Base-by-base conservation (phyloP, 2,329 filamentous ascomycete species). In the Colletotrichum zoysiae region DNA sequence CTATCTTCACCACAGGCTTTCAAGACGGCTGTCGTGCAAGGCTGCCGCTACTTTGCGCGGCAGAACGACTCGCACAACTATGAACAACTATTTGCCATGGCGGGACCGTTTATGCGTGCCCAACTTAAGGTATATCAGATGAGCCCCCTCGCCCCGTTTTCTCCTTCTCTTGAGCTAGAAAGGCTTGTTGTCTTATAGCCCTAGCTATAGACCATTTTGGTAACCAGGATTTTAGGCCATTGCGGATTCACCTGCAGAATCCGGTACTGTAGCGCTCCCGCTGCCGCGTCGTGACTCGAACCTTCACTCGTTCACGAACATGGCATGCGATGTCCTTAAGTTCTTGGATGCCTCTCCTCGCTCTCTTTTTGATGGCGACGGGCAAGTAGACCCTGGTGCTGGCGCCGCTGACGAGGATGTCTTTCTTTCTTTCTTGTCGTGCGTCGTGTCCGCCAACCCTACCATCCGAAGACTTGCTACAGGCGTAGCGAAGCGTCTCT, bases 11-110 rank as follows among this genome's bases (percentile, higher is more conserved):
- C 90, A 11, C 81, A 85, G 64, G 85, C 82, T 64, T 92, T 91
- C 79, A 91, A 91, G 78, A 84, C 91, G 57, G 88, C 90, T 11
- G 84, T 89, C 35, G 85, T 92, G 30, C 88, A 90, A 77, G 88
- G 87, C 14, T 91, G 90, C 75, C 86, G 87, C 48, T 88, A 91
- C 77, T 90, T 92, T 79, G 88, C 89, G 11, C 84, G 85, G 62
- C 84, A 88, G 70, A 79, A 82, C 5, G 82, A 87, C 73, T 78
- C 85, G 14, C 78, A 83, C 12, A 82, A 83, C 59, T 91, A 89
- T 74, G 80, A 84, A 50, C 83, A 83, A n/a, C 79, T 92, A 3
- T 91, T 90, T 76, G 78, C 82, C 7, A 85, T 85, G 33, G 85
- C 86, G 5, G 84, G 88, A 5, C 85, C 86, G 0, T 91, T 90